Percentiles rank a stretch among this genome's conserved stretches.
These are phyloP conservation scores for Dryas drummondii DNA, from an alignment of 306 rosid genomes.

Conservation along the genomic window DNA sequence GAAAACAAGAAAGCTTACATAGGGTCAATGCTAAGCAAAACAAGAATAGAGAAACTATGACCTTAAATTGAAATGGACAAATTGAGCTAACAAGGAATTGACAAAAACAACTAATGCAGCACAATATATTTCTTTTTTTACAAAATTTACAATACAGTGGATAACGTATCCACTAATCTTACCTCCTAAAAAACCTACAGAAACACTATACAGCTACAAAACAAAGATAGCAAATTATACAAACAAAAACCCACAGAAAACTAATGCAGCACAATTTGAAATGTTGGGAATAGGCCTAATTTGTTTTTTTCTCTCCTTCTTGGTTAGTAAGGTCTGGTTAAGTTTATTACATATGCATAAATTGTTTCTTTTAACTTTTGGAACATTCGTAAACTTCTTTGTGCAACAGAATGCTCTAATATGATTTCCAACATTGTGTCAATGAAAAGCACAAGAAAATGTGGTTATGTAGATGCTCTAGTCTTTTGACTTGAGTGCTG, in stretches of 20 bases:
- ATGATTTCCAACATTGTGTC: neutral
- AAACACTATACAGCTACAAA: too few species aligned
- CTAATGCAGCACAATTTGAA: neutral
- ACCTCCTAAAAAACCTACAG: too few species aligned
- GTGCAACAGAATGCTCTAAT: neutral
- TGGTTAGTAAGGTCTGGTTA: neutral
- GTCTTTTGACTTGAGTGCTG: neutral
- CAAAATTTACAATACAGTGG: too few species aligned
- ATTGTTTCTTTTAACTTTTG: neutral
- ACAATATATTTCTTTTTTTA: too few species aligned
- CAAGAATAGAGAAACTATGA: too few species aligned
- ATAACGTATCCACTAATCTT: too few species aligned
- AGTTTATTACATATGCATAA: neutral
- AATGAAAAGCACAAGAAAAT: neutral
- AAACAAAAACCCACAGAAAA: neutral
- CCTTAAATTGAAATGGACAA: neutral
- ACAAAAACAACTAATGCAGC: neutral
- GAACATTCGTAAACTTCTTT: neutral
- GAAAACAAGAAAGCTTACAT: neutral
- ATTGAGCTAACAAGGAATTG: neutral
- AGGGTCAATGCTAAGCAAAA: neutral
- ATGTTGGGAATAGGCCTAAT: neutral
- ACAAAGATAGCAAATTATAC: too few species aligned
- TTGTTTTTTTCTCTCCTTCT: neutral
- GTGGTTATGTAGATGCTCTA: neutral